These are phyloP conservation scores for Knoxdaviesia capensis DNA, from an alignment of 2,329 filamentous ascomycete genomes.

Conservation along the genomic window DNA sequence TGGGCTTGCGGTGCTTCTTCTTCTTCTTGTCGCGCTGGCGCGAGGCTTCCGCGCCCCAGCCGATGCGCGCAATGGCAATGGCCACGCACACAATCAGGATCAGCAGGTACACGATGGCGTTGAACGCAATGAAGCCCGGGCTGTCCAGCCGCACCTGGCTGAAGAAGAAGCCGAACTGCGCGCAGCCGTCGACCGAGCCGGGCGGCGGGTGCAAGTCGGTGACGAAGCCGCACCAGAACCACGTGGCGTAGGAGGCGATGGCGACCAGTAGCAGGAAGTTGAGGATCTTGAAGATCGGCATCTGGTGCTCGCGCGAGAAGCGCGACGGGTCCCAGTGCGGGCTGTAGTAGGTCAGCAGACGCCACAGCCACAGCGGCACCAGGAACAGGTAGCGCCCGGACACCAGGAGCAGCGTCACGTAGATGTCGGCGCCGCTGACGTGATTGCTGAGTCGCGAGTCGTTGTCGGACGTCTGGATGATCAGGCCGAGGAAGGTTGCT, in stretches of 20 bases:
- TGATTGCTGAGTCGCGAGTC: not conserved
- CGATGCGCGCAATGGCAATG: not conserved
- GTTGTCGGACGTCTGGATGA: constrained; percentile 8
- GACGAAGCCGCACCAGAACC: constrained; percentile 12
- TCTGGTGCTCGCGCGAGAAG: constrained; percentile 9
- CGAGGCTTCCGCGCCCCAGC: not conserved
- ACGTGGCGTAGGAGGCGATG: constrained; percentile 12
- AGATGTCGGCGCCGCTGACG: constrained; percentile 12
- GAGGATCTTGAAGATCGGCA: constrained; percentile 9
- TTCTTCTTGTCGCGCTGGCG: not conserved
- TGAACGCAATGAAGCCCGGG: constrained; percentile 10
- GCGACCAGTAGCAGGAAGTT: constrained; percentile 10
- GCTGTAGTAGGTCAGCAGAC: constrained; percentile 11
- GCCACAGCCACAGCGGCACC: constrained; percentile 15
- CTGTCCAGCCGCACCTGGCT: constrained; percentile 10
- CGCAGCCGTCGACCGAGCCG: constrained; percentile 6
- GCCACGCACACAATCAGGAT: constrained; percentile 9
- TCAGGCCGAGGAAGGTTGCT: constrained; percentile 8
- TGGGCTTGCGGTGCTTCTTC: not conserved
- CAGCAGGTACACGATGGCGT: constrained; percentile 12
- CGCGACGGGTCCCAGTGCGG: constrained; percentile 12
- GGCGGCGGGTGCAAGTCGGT: constrained; percentile 5
- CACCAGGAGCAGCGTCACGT: constrained; percentile 12
- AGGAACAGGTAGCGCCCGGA: constrained; percentile 13
- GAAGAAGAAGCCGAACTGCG: constrained; percentile 14